These are phyloP conservation scores for Urostyla sp. DNA, from an alignment of 73 alveolate genomes.

Conservation along the genomic window DNA sequence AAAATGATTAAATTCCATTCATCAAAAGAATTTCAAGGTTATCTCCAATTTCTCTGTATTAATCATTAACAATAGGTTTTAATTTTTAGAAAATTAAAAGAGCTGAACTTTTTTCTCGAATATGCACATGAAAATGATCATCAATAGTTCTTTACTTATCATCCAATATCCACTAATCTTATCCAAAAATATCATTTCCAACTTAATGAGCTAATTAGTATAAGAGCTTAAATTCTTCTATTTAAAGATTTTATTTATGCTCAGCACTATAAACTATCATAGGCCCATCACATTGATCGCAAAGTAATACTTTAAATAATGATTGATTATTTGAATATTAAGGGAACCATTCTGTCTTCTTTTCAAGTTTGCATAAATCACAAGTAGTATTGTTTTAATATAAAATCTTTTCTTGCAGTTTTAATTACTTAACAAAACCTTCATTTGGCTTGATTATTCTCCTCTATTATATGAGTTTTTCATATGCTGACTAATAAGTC, in stretches of 20 bases:
- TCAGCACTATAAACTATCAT: slow-evolving; percentile 42
- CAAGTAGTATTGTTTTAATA: too few species aligned
- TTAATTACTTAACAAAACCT: slow-evolving; percentile 34
- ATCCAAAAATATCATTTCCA: slow-evolving; percentile 29
- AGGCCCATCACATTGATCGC: slow-evolving; percentile 62
- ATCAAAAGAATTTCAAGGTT: too few species aligned
- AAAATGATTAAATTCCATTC: too few species aligned
- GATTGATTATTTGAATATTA: slow-evolving; percentile 2
- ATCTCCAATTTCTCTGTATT: too few species aligned
- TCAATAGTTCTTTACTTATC: slow-evolving; percentile 13
- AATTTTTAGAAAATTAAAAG: too few species aligned
- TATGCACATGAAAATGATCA: slow-evolving; percentile 52
- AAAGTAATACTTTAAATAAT: slow-evolving; percentile 31
- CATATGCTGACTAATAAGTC: slow-evolving; percentile 46
- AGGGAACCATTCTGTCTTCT: slow-evolving; percentile 45
- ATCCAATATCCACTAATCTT: slow-evolving; percentile 17
- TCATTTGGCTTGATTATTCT: slow-evolving; percentile 39
- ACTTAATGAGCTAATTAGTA: slow-evolving; percentile 3
- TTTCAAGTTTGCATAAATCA: slow-evolving; percentile 32
- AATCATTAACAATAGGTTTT: background rate
- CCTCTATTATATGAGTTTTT: slow-evolving; percentile 14
- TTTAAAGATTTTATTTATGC: background rate
- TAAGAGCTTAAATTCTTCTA: background rate
- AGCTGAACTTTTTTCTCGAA: too few species aligned
- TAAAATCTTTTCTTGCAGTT: too few species aligned